phyloP scores from a whole-genome alignment of 441 rosid species.

The Pelargonium australe region DNA sequence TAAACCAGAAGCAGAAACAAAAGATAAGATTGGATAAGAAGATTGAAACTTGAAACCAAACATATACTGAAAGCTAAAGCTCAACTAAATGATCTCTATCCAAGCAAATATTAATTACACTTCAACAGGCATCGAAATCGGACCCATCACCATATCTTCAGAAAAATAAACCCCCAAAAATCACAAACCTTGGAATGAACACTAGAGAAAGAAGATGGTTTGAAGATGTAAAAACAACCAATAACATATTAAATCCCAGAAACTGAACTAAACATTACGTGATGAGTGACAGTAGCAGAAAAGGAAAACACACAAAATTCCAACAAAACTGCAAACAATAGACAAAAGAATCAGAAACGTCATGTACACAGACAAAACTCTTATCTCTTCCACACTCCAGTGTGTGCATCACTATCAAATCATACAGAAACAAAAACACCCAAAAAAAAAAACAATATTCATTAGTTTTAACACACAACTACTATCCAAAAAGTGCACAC shows the following conservation, averaged over 20 bases:
- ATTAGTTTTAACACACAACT: background rate
- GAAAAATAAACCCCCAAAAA: background rate
- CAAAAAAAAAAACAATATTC: background rate
- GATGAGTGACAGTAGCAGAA: background rate
- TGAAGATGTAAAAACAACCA: background rate
- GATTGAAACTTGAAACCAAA: constrained; percentile 16
- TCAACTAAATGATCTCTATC: constrained; percentile 14
- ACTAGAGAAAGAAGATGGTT: background rate
- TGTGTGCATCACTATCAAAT: background rate
- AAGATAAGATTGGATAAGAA: constrained; percentile 32
- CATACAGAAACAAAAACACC: background rate
- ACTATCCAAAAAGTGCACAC: background rate
- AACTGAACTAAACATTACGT: background rate
- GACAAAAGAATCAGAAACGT: constrained; percentile 7
- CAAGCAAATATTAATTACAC: background rate
- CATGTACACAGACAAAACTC: constrained; percentile 3
- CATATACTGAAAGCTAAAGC: constrained; percentile 11
- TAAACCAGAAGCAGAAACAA: constrained; percentile 22
- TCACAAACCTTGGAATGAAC: background rate
- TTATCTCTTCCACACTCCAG: background rate
- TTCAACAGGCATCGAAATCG: background rate
- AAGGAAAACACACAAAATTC: background rate
- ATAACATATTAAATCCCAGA: background rate
- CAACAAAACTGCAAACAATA: background rate
- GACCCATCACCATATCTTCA: background rate